Percentiles rank a stretch among this genome's conserved stretches.
These are phyloP conservation scores for Orbilia javanica DNA, from an alignment of 2,329 filamentous ascomycete genomes.

Conservation along the genomic window DNA sequence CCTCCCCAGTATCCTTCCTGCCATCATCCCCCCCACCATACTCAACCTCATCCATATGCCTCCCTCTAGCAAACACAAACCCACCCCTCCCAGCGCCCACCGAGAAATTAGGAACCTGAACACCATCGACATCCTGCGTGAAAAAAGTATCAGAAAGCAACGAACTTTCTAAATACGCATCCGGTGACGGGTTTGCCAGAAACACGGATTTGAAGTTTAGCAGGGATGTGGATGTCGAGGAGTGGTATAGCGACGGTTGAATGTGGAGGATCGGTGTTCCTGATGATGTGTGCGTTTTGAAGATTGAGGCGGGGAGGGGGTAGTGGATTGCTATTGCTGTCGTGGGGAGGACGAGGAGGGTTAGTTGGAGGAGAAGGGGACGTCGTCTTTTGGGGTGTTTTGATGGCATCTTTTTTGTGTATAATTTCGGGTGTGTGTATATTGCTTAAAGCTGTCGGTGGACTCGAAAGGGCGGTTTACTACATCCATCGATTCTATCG, in stretches of 20 bases:
- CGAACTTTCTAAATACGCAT: neutral
- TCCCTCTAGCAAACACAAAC: conserved; percentile 13
- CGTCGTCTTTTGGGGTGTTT: neutral
- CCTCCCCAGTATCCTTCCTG: conserved; percentile 15
- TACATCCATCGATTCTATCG: no score
- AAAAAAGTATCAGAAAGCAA: conserved; percentile 33
- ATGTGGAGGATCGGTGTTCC: conserved; percentile 50
- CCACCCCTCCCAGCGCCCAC: neutral
- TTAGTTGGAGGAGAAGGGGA: neutral
- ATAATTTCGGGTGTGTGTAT: no score
- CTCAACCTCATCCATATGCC: neutral
- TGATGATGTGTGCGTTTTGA: conserved; percentile 45
- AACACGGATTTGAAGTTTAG: conserved; percentile 44
- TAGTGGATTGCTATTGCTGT: neutral
- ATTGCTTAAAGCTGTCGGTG: no score
- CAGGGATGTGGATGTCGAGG: neutral
- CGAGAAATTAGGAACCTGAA: conserved; percentile 40
- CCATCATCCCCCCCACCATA: neutral
- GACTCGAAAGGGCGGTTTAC: no score
- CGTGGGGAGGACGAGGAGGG: neutral
- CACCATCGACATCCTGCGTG: conserved; percentile 34
- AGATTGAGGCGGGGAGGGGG: conserved; percentile 41
- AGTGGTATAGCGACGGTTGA: conserved; percentile 46
- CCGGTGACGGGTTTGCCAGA: conserved; percentile 30
- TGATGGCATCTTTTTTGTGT: neutral